Base-by-base conservation (phyloP, 306 rosid genomes). In the Geum urbanum region DNA sequence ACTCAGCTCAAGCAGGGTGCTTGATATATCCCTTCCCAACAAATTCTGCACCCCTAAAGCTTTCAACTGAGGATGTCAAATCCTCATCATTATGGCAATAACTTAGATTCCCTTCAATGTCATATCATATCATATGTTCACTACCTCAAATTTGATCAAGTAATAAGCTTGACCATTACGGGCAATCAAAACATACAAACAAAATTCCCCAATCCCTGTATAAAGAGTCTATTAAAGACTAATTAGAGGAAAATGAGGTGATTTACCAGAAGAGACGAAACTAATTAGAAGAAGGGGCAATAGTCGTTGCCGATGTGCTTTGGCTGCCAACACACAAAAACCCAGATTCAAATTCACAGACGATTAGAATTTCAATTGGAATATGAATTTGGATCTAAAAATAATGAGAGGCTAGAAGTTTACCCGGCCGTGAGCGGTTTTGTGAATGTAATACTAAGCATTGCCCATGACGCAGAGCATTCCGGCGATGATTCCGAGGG, bases 391-490 rank as follows among this genome's bases (percentile, higher is more conserved):
- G n/a, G n/a, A n/a, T n/a, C n/a, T n/a, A n/a, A n/a, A n/a, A n/a
- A n/a, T n/a, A n/a, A n/a, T 24, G 52, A 11, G 70, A 50, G 66
- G 56, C 6, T 9, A 12, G 6, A 10, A 9, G n/a, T n/a, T n/a
- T 20, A 91, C 99, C 65, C 97, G 83, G 85, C 97, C 99, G 63
- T 91, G 86, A 14, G 90, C 91, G 46, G 92, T 91, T 83, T 7
- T 89, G 86, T 95, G 99, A 48, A 95, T 89, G 74, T 83, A 81
- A 75, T 87, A 95, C 77, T 89, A 97, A 84, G 88, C 87, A 78
- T 87, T 87, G 19, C 96, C 99, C 96, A 84, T 84, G 6, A 82
- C 87, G 56, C 99, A 94, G 1, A 95, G 87, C 95, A 91, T 86
- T 72, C 97, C 96, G 0, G 91, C 99, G 4, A 91, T 89, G 67